Evolutionary conservation across 495 filamentous ascomycete genomes (phyloP).

Genomic region (Astrothelium macrocarpum): DNA sequence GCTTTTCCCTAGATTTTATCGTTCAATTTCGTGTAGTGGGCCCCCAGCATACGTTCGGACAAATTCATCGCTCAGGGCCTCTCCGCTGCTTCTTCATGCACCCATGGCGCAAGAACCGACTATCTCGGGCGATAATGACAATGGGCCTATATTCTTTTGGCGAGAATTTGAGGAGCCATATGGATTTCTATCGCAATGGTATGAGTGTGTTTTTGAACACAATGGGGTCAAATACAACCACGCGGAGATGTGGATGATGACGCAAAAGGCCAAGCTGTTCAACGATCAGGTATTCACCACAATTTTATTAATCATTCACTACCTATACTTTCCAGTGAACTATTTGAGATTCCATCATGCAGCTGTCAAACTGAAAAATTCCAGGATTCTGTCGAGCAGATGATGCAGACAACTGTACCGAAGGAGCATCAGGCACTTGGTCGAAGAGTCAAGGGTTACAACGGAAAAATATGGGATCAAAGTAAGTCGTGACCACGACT

Average conservation of each 20-base stretch:
- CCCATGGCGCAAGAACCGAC: constrained; percentile 9
- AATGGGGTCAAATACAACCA: constrained; percentile 27
- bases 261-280: constrained; percentile 31
- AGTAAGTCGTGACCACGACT: constrained; percentile 15
- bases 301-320: no score
- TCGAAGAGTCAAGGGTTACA: constrained; percentile 45
- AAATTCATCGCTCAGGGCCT: no score
- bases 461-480: constrained; percentile 42
- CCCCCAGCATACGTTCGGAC: no score
- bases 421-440: constrained; percentile 46
- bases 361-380: background rate
- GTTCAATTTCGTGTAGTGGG: no score
- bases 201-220: constrained; percentile 22
- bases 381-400: constrained; percentile 25
- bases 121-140: background rate
- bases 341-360: background rate
- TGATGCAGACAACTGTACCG: constrained; percentile 29
- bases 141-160: constrained; percentile 26
- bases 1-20: no score
- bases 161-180: constrained; percentile 25
- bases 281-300: constrained; percentile 28
- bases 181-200: constrained; percentile 33
- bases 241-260: constrained; percentile 39
- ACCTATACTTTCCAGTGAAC: background rate
- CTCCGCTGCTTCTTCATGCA: no score